phyloP scores from a whole-genome alignment of 768 basidiomycete species.

The Galerina marginata region DNA sequence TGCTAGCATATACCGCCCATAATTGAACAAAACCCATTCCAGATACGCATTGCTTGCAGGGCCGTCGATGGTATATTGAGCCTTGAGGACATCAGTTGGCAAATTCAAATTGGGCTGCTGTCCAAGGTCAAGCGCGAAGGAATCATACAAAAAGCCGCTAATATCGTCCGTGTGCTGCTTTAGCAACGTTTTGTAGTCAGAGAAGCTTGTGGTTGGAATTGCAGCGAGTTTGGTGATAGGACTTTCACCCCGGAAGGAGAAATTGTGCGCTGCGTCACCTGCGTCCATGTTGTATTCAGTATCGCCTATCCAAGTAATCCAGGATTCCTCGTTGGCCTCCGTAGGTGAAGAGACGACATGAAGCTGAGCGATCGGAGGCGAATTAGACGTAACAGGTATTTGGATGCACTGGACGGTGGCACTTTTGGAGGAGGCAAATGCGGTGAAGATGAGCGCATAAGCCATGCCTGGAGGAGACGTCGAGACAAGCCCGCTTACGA shows the following conservation, averaged over 20 bases:
- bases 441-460: conserved; percentile 63
- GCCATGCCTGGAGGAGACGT: conserved; percentile 61
- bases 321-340: conserved; percentile 52
- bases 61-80: conserved; percentile 53
- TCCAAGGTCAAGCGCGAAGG: conserved; percentile 65
- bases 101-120: conserved; percentile 56
- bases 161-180: conserved; percentile 59
- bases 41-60: conserved; percentile 62
- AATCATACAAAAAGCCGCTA: conserved; percentile 40
- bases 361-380: conserved; percentile 50
- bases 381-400: conserved; percentile 33
- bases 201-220: conserved; percentile 16
- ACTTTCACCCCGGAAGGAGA: conserved; percentile 68
- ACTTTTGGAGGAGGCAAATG: conserved; percentile 40
- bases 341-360: conserved; percentile 38
- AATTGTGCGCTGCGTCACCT: conserved; percentile 58
- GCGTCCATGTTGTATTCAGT: conserved; percentile 72
- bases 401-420: conserved; percentile 35
- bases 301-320: conserved; percentile 77
- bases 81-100: conserved; percentile 63
- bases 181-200: conserved; percentile 45
- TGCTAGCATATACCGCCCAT: conserved; percentile 68
- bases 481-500: conserved; percentile 54
- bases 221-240: conserved; percentile 38
- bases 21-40: conserved; percentile 79